Conservation (phyloP, 805 yeast species). For the Candida broadrunensis region DNA sequence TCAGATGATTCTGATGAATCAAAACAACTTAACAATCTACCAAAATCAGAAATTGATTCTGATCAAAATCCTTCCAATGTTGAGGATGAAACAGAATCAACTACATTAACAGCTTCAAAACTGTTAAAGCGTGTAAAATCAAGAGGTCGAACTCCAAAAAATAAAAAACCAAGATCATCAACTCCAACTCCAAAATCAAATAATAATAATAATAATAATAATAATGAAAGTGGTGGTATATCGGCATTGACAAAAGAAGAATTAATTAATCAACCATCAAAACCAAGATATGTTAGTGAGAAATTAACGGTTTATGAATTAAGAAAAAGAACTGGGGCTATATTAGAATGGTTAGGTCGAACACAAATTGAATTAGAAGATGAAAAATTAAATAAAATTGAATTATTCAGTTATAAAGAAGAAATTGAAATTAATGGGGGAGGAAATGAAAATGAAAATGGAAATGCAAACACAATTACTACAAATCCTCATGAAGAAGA, state of each 20-base stretch:
- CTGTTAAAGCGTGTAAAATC: slow-evolving; percentile 10
- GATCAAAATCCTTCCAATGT: slow-evolving; percentile 10
- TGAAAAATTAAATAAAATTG: slow-evolving; percentile 60
- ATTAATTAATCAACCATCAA: slow-evolving; percentile 66
- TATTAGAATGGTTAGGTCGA: slow-evolving; percentile 84
- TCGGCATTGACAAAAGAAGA: slow-evolving; percentile 34
- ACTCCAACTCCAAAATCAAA: slow-evolving; percentile 15
- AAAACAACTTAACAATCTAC: slow-evolving; percentile 5
- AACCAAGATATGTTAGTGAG: slow-evolving; percentile 79
- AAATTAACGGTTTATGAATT: slow-evolving; percentile 76
- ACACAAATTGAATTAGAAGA: slow-evolving; percentile 79
- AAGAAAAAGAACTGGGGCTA: slow-evolving; percentile 85
- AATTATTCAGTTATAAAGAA: slow-evolving; percentile 45
- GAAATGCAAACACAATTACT: not conserved
- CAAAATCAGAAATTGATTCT: slow-evolving; percentile 7
- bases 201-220: not conserved
- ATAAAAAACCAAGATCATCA: slow-evolving; percentile 6
- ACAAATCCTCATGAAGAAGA: slow-evolving; percentile 17
- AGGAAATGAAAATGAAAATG: not conserved
- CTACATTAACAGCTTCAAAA: not conserved
- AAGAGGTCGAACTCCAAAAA: slow-evolving; percentile 7
- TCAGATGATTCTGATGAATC: slow-evolving; percentile 11
- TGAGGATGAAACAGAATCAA: slow-evolving; percentile 8
- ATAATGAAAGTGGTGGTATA: not conserved
- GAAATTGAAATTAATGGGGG: slow-evolving; percentile 5